phyloP scores from a whole-genome alignment of 2,329 filamentous ascomycete species.

The Colletotrichum lindemuthianum region DNA sequence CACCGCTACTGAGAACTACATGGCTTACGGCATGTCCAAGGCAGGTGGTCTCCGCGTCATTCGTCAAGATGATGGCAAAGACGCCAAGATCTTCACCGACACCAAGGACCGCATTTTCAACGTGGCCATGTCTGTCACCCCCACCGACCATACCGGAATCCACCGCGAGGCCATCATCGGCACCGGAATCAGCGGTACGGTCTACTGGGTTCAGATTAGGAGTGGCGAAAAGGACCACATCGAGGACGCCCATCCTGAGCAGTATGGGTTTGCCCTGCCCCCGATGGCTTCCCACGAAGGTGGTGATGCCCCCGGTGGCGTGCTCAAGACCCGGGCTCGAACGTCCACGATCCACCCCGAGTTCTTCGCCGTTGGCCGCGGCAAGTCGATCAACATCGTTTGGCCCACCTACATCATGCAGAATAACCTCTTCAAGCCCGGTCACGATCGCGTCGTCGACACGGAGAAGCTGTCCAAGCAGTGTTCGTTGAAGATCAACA shows the following conservation, averaged over 20 bases:
- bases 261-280: slow-evolving; percentile 88
- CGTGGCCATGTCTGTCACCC: slow-evolving; percentile 80
- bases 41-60: slow-evolving; percentile 93
- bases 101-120: slow-evolving; percentile 96
- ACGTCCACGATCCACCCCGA: slow-evolving; percentile 89
- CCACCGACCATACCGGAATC: slow-evolving; percentile 62
- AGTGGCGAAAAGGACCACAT: slow-evolving; percentile 82
- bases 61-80: slow-evolving; percentile 90
- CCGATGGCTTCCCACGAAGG: slow-evolving; percentile 87
- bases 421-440: slow-evolving; percentile 71
- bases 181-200: slow-evolving; percentile 92
- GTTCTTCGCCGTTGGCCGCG: slow-evolving; percentile 93
- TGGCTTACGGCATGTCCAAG: slow-evolving; percentile 94
- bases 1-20: slow-evolving; percentile 88
- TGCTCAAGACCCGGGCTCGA: slow-evolving; percentile 94
- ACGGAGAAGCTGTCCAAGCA: slow-evolving; percentile 89
- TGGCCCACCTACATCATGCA: slow-evolving; percentile 73
- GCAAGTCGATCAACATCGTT: slow-evolving; percentile 95
- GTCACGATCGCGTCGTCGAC: slow-evolving; percentile 77
- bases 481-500: slow-evolving; percentile 91
- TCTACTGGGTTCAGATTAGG: slow-evolving; percentile 92
- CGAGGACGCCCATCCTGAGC: slow-evolving; percentile 81
- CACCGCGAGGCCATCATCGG: slow-evolving; percentile 87
- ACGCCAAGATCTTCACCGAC: slow-evolving; percentile 91
- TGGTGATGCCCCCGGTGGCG: slow-evolving; percentile 89